Percentiles rank a stretch among this genome's conserved stretches.
These are phyloP conservation scores for Talaromyces verruculosus DNA, from an alignment of 2,329 filamentous ascomycete species.

Conservation along the genomic window DNA sequence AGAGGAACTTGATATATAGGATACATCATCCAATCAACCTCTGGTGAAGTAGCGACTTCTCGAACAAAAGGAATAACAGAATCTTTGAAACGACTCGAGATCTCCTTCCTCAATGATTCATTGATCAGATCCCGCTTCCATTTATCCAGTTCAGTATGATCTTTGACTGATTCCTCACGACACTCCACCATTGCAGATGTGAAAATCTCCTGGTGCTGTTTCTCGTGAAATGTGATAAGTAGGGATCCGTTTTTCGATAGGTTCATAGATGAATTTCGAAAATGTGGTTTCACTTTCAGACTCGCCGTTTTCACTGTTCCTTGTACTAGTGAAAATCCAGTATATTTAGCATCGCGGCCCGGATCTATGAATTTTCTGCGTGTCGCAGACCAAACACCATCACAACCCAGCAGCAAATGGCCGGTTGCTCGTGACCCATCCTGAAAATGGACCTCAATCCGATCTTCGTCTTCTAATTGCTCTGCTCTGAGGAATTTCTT, in stretches of 20 bases:
- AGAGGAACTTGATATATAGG: constrained; percentile 45
- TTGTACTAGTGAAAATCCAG: constrained; percentile 44
- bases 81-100: constrained; percentile 38
- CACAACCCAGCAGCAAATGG: constrained; percentile 43
- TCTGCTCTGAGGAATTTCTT: constrained; percentile 41
- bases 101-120: constrained; percentile 36
- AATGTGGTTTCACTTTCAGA: constrained; percentile 33
- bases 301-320: constrained; percentile 32
- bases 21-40: constrained; percentile 44
- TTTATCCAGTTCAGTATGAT: constrained; percentile 30
- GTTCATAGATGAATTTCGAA: constrained; percentile 43
- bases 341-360: constrained; percentile 38
- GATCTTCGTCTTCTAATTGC: constrained; percentile 4
- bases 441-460: constrained; percentile 31
- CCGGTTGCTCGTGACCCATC: constrained; percentile 37
- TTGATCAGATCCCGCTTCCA: constrained; percentile 35
- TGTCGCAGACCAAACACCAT: constrained; percentile 44
- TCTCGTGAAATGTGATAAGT: constrained; percentile 43
- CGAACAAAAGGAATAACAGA: constrained; percentile 39
- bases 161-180: constrained; percentile 29
- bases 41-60: constrained; percentile 35
- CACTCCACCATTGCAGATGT: constrained; percentile 43
- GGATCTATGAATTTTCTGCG: constrained; percentile 41
- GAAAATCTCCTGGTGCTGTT: constrained; percentile 39
- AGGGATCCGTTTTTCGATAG: constrained; percentile 41